Evolutionary conservation across 352 stramenopile species (phyloP).

Genomic region (Sclerospora graminicola): DNA sequence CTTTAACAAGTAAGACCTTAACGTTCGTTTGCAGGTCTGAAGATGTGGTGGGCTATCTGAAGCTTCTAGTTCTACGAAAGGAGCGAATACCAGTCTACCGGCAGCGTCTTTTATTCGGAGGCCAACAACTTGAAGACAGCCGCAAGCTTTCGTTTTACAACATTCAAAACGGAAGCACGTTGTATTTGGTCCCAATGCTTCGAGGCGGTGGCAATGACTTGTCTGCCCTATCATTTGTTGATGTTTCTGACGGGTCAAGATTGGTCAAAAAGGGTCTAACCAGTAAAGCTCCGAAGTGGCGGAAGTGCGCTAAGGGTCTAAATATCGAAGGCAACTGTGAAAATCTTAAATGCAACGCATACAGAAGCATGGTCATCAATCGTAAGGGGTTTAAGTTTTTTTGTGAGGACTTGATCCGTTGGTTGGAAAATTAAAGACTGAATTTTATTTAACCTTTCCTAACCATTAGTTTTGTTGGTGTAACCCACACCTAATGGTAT

Average conservation of each 20-base stretch:
- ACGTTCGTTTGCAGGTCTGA: not conserved
- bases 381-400: conserved; percentile 5
- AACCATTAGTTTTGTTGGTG: no score
- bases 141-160: conserved; percentile 1
- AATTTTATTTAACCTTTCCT: no score
- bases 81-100: not conserved
- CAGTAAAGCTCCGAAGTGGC: conserved; percentile 4
- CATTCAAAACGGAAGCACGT: not conserved
- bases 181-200: not conserved
- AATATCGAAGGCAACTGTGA: conserved; percentile 24
- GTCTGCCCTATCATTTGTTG: conserved; percentile 9
- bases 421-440: no score
- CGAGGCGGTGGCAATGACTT: not conserved
- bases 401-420: conserved; percentile 26
- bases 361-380: conserved; percentile 11
- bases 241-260: conserved; percentile 14
- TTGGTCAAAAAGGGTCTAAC: conserved; percentile 7
- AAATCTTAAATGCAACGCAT: conserved; percentile 8
- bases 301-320: conserved; percentile 4
- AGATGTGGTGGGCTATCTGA: conserved; percentile 1
- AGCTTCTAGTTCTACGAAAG: conserved; percentile 1
- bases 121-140: not conserved
- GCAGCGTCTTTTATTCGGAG: conserved; percentile 3
- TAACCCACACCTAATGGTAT: no score
- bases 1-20: not conserved